A percentile compares a stretch with the other conserved stretches of the same genome.
Conservation (phyloP, 139 green algal species). For the Micractinium sp. region DNA sequence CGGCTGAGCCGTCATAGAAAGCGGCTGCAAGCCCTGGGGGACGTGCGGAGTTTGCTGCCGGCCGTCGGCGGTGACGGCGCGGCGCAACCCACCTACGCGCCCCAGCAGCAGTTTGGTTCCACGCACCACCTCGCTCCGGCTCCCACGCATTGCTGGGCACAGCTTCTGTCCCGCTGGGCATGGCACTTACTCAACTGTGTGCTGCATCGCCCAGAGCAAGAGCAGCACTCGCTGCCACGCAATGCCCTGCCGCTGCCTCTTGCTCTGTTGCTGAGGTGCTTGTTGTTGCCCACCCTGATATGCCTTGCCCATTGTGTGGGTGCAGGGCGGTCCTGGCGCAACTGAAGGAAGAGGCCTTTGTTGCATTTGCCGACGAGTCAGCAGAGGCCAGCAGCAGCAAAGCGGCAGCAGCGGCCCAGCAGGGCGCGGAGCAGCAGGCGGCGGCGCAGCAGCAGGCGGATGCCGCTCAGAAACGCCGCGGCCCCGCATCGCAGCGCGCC, state of each 20-base stretch:
- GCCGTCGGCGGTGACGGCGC: neutral
- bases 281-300: too few relatives aligned
- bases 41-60: neutral
- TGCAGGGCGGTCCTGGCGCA: constrained; percentile 11
- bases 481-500: constrained; percentile 1
- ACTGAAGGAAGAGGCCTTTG: constrained; percentile 21
- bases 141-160: neutral
- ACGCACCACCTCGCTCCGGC: too few relatives aligned
- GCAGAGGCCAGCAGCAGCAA: neutral
- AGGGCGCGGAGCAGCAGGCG: neutral
- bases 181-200: too few relatives aligned
- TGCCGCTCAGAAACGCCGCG: neutral
- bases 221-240: too few relatives aligned
- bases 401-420: neutral
- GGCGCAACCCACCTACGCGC: neutral
- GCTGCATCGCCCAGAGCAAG: too few relatives aligned
- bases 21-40: neutral
- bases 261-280: too few relatives aligned
- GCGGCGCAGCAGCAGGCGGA: neutral
- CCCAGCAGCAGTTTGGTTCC: too few relatives aligned
- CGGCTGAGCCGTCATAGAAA: neutral
- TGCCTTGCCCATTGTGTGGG: neutral
- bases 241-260: too few relatives aligned
- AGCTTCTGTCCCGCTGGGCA: too few relatives aligned
- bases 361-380: constrained; percentile 8